Conservation (phyloP, 257 asterid species). For the Gentiana macrophylla region DNA sequence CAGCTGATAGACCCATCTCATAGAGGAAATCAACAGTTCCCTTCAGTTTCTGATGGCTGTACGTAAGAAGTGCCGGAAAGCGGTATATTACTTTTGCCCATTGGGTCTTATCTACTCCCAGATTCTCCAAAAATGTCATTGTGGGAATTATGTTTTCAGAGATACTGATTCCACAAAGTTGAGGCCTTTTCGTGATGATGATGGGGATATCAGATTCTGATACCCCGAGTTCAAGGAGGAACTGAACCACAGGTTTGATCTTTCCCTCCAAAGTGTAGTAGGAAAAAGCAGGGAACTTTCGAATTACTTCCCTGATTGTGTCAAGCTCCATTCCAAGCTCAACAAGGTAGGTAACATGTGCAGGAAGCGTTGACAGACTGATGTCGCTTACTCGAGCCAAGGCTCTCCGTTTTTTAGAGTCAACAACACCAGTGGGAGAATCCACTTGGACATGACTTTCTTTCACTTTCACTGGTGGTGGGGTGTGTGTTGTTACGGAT, state of each 20-base stretch:
- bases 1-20: conserved; percentile 80
- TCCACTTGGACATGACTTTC: conserved; percentile 29
- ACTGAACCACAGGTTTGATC: conserved; percentile 80
- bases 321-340: conserved; percentile 89
- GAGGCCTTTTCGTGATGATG: conserved; percentile 79
- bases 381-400: conserved; percentile 66
- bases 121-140: conserved; percentile 69
- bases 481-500: conserved; percentile 31
- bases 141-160: conserved; percentile 86
- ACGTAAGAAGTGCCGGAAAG: conserved; percentile 92
- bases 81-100: conserved; percentile 93
- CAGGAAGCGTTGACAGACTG: conserved; percentile 57
- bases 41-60: conserved; percentile 61
- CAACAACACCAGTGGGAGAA: conserved; percentile 30
- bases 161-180: conserved; percentile 90
- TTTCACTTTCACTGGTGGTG: conserved; percentile 3
- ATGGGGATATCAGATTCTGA: conserved; percentile 56
- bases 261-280: conserved; percentile 93
- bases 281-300: conserved; percentile 88
- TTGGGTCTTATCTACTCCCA: conserved; percentile 71
- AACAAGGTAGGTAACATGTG: conserved; percentile 62
- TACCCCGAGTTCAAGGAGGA: conserved; percentile 76
- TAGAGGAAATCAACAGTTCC: conserved; percentile 72
- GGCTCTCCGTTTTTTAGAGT: conserved; percentile 58
- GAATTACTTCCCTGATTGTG: conserved; percentile 50